Conservation (phyloP, 257 asterid genomes). For the Datura wrightii region DNA sequence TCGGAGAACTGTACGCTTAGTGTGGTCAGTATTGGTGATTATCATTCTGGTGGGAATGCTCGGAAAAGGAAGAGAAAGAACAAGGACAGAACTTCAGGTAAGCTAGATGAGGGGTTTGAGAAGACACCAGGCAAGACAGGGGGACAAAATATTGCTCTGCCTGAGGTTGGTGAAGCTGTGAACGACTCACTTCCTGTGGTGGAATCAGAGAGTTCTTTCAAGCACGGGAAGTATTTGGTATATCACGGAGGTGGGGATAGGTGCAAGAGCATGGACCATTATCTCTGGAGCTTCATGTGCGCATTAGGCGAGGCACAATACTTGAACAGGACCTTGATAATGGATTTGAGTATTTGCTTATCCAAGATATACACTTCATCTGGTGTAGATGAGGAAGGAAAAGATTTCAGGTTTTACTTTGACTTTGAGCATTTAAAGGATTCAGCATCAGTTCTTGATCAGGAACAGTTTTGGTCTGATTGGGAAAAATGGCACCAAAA, state of each 20-base stretch:
- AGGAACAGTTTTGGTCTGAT: constrained; percentile 64
- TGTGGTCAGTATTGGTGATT: constrained; percentile 73
- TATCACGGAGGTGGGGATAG: constrained; percentile 88
- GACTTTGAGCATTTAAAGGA: constrained; percentile 86
- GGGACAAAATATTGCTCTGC: constrained; percentile 55
- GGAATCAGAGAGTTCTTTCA: constrained; percentile 66
- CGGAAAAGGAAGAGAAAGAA: constrained; percentile 65
- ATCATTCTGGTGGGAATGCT: constrained; percentile 86
- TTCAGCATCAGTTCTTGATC: constrained; percentile 68
- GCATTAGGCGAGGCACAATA: constrained; percentile 89
- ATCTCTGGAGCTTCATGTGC: constrained; percentile 83
- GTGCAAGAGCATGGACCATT: constrained; percentile 85
- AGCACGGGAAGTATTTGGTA: constrained; percentile 64
- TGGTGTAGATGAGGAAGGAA: constrained; percentile 80
- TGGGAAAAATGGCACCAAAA: constrained; percentile 68
- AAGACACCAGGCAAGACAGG: constrained; percentile 50
- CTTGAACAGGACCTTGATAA: constrained; percentile 82
- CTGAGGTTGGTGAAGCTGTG: constrained; percentile 63
- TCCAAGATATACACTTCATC: constrained; percentile 69
- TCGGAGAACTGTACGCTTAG: constrained; percentile 67
- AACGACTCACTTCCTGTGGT: constrained; percentile 62
- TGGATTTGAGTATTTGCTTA: constrained; percentile 80
- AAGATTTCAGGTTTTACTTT: constrained; percentile 80
- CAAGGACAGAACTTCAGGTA: constrained; percentile 43
- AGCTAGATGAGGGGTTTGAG: constrained; percentile 63